Base-by-base conservation (phyloP, 306 rosid genomes). In the Begonia masoniana region DNA sequence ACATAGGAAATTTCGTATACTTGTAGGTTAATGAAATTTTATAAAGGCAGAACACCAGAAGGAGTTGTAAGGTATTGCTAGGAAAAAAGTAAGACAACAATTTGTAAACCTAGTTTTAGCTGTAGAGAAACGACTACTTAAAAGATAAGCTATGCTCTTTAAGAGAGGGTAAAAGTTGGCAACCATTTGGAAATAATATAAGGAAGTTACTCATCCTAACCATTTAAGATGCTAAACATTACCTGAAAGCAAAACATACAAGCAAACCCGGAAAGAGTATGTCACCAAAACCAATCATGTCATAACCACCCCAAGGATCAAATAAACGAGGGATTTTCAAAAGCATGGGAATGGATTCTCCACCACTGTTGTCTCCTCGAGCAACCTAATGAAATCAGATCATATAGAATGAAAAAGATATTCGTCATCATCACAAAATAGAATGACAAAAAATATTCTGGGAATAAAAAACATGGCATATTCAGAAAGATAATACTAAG, bases 241-340 rank as follows among this genome's bases (percentile, higher is more conserved):
- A 91, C 96, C 97, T 83, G 62, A 56, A 80, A 67, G 82, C 1
- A 79, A 91, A 83, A 55, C 72, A 75, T 67, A 91, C 74, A 60
- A 91, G 97, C 82, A 91, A 75, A 68, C 97, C 97, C 56, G 97
- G 97, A 68, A 91, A 91, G 43, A 91, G 83, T 75, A 91, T 75
- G 58, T 91, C 97, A 67, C 96, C 97, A 54, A 91, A 91, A 58
- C 97, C 97, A 73, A 91, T 74, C 96, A 91, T 81, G 70, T 91
- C 82, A 68, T 68, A 82, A 61, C 97, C 97, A 65, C 78, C 83
- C 97, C 97, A 85, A 23, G 97, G 96, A 62, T 91, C 97, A 67
- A 58, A 63, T 50, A 66, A 43, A 35, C 94, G 94, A 62, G 97
- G 97, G 59, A 69, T 54, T 66, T 88, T 78, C 75, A 91, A 70